Evolutionary conservation across 441 rosid genomes (phyloP), one percentile per base, ranked within the genome.

Genomic region (Macaranga tanarius): DNA sequence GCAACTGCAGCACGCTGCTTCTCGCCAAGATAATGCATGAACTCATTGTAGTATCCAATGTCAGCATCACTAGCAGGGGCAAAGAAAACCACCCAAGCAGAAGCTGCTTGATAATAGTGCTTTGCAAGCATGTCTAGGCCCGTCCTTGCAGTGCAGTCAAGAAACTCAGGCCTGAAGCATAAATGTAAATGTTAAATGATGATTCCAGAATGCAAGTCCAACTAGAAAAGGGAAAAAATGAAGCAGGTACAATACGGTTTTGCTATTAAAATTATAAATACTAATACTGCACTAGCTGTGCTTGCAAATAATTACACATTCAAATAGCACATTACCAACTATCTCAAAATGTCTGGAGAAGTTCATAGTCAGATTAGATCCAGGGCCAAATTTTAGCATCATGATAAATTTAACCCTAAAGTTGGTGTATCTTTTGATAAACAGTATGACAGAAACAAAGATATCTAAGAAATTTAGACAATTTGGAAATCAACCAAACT

Each of bases 1-100:
- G 97, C 90, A 28, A 92, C 98, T 38, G 99, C 99, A 54, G 97
- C 97, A n/a, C 99, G 93, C 79, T 92, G 92, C 84, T 92, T 95
- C 86, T 92, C 99, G 78, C 79, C 96, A 40, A 92, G 87, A 77
- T 91, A 95, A 72, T 91, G 91, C 99, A 92, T 92, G 79, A 95
- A 92, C 56, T 95, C 97, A 51, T 95, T 87, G 77, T 95, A 95
- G 73, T 83, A 85, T 56, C 79, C 96, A 22, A 92, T 92, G 84
- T 92, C 99, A 70, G 88, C 86, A 79, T 95, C 99, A 74, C 90
- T 87, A 76, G 83, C 95, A 55, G 99, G 97, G 74, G 90, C 96
- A 72, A 95, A 95, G 88, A 95, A 95, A 79, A 92, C 90, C 50
- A 92, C 97, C 97, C 96, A 95, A 71, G 93, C 89, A 73, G 87